Percentiles rank a stretch among this genome's conserved stretches.
Evolutionary conservation across 805 yeast species (phyloP).

Genomic region (Monosporozyma aerobia): DNA sequence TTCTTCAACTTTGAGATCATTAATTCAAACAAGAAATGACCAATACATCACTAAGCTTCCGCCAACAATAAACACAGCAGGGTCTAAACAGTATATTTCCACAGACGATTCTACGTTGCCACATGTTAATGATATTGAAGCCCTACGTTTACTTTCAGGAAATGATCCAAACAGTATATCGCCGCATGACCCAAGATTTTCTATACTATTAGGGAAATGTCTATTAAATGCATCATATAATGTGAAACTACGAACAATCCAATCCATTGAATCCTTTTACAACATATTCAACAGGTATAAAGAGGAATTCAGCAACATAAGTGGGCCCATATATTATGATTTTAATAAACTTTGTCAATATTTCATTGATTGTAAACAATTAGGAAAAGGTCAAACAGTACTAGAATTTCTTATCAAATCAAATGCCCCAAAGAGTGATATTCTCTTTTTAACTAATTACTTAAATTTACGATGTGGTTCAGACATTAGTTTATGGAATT

Average conservation of each 20-base stretch:
- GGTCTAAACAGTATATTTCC: too few species aligned
- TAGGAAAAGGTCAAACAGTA: background rate
- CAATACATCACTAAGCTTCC: background rate
- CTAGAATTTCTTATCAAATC: background rate
- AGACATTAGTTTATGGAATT: constrained; percentile 14
- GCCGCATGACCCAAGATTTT: background rate
- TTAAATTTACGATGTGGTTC: constrained; percentile 25
- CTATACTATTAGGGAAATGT: background rate
- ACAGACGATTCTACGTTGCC: background rate
- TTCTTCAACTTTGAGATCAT: background rate
- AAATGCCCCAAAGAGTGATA: background rate
- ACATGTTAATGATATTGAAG: background rate
- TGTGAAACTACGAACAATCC: background rate
- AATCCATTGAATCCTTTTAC: background rate
- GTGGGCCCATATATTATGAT: background rate
- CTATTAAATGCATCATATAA: background rate
- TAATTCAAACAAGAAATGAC: background rate
- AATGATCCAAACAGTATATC: background rate
- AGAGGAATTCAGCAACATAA: background rate
- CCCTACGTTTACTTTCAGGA: background rate
- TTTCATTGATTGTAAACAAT: background rate
- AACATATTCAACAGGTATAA: background rate
- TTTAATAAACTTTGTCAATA: background rate
- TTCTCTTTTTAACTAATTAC: constrained; percentile 9
- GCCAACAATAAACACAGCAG: background rate